These are phyloP conservation scores for Blepharisma japonicum DNA, from an alignment of 73 alveolate species.

Conservation along the genomic window DNA sequence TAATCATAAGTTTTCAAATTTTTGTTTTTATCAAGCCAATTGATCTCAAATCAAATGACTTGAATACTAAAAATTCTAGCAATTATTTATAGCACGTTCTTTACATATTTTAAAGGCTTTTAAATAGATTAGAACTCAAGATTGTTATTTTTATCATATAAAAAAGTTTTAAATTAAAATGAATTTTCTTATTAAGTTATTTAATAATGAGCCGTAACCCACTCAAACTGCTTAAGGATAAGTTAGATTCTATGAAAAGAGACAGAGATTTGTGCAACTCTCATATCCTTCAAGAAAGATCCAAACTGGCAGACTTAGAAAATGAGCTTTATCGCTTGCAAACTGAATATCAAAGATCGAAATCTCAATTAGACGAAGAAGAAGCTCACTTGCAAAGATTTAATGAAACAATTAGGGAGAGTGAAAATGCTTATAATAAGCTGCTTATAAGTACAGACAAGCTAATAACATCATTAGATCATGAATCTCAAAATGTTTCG, in stretches of 20 bases:
- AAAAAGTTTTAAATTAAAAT: no score
- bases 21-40: no score
- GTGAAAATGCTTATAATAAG: slow-evolving; percentile 28
- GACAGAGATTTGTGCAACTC: not conserved
- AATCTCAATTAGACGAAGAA: slow-evolving; percentile 8
- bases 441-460: slow-evolving; percentile 7
- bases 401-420: slow-evolving; percentile 21
- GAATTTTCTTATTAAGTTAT: no score
- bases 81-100: no score
- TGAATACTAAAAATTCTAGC: no score
- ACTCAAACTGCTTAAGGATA: not conserved
- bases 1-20: no score
- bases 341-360: slow-evolving; percentile 7
- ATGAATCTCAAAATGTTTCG: not conserved
- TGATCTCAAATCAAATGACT: no score
- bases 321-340: slow-evolving; percentile 19
- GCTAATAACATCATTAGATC: slow-evolving; percentile 14
- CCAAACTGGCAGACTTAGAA: not conserved
- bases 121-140: no score
- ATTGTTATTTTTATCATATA: no score
- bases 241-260: not conserved
- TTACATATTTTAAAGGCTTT: no score
- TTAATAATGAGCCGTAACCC: no score
- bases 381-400: not conserved
- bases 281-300: not conserved